Base-by-base conservation (phyloP, 2,329 filamentous ascomycete species). In the Xylaria sp. region DNA sequence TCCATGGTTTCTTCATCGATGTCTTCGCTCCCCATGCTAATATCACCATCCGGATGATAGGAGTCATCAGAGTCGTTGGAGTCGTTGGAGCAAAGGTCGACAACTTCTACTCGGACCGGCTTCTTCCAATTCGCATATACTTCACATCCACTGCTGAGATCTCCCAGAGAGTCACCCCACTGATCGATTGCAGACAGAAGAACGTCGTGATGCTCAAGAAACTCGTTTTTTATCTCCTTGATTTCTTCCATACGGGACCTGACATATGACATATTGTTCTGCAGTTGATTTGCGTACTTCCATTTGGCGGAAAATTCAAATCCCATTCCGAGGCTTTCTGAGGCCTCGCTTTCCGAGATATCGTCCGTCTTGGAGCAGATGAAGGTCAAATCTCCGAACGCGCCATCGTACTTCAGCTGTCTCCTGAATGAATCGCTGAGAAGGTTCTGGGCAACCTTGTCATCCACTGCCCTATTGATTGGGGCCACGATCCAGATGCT, bases 401-500 rank as follows among this genome's bases (percentile, higher is more conserved):
- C 79, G 1, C 81, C 79, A 59, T 87, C 83, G 65, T 82, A 83
- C 55, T 84, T 82, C 6, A 87, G 73, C 61, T 86, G 84, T 0
- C 79, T 74, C 63, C 82, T 84, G 72, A 86, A 85, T 0, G 78
- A 76, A 44, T 83, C 76, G 0, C 82, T 81, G 2, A 86, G 75
- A 2, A 87, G 72, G 1, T 74, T 77, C 60, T 83, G 83, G 0
- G 84, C 83, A 9, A 81, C 78, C 66, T 85, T 85, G 62, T 86
- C 82, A 64, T 86, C 80, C 0, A 86, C 82, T 6, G 83, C 83
- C 30, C 83, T 76, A 56, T 76, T 84, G 59, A 86, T 85, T 0
- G 83, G 82, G 0, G 83, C 81, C n/a, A 85, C 80, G 60, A 86
- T 82, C 81, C 82, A 87, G 0, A 86, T 69, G 0, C 79, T 79